Conservation (phyloP, 805 yeast species). For the Kazachstania africana region DNA sequence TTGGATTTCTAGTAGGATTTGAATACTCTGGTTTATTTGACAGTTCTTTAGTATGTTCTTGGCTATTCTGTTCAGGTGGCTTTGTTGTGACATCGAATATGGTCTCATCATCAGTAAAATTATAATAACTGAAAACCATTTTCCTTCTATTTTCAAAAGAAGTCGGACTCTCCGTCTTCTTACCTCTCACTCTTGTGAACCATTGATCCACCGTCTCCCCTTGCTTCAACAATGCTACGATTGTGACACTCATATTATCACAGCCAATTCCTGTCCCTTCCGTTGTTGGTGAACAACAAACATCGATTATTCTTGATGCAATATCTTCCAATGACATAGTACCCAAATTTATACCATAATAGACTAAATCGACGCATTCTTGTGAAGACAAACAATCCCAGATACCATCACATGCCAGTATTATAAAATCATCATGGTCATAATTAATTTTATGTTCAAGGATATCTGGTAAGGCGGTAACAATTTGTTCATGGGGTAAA, state of each 20-base stretch:
- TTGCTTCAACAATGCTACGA: constrained; percentile 63
- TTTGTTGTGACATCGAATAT: constrained; percentile 23
- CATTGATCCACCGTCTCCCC: constrained; percentile 45
- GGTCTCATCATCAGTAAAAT: constrained; percentile 29
- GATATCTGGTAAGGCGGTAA: constrained; percentile 88
- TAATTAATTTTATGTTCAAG: constrained; percentile 59
- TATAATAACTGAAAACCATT: constrained; percentile 36
- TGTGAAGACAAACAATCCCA: constrained; percentile 97
- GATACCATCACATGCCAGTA: constrained; percentile 95
- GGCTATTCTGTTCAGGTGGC: constrained; percentile 10
- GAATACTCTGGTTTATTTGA: constrained; percentile 9
- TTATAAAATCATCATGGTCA: constrained; percentile 71
- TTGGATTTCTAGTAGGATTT: neutral
- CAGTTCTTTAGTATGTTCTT: constrained; percentile 18
- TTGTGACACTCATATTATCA: constrained; percentile 90
- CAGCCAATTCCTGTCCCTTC: constrained; percentile 94
- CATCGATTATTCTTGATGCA: constrained; percentile 82
- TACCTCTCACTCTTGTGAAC: constrained; percentile 44
- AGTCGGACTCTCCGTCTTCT: constrained; percentile 30
- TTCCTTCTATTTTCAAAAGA: constrained; percentile 38
- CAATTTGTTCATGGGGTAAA: constrained; percentile 93
- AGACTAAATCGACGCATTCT: constrained; percentile 84
- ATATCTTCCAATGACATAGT: constrained; percentile 53
- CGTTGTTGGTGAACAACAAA: constrained; percentile 87
- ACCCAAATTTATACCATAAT: constrained; percentile 72